These are phyloP conservation scores for Zangia roseola DNA, from an alignment of 768 basidiomycete species.

Conservation along the genomic window DNA sequence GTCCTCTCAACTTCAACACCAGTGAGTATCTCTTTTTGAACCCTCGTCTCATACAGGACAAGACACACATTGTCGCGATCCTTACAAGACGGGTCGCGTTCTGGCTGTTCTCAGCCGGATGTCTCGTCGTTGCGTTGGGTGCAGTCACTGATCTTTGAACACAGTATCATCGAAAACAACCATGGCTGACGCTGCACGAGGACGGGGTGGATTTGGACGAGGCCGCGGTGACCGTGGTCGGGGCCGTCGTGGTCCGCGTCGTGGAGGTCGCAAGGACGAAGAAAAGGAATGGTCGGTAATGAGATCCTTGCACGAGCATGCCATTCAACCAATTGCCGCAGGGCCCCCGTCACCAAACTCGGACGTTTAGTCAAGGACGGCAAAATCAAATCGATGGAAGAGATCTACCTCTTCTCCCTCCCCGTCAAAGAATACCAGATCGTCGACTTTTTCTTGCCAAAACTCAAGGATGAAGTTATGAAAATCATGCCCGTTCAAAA, in stretches of 20 bases:
- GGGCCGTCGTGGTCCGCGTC: slow-evolving; percentile 78
- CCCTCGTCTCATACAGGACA: neutral
- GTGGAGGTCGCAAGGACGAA: slow-evolving; percentile 98
- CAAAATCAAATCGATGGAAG: slow-evolving; percentile 99
- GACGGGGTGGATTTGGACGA: slow-evolving; percentile 89
- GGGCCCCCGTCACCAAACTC: slow-evolving; percentile 98
- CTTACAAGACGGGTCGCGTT: neutral
- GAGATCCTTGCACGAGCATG: neutral
- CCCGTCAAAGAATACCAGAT: slow-evolving; percentile 99
- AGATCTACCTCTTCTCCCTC: slow-evolving; percentile 99
- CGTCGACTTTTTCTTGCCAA: slow-evolving; percentile 98
- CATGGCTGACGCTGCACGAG: slow-evolving; percentile 92
- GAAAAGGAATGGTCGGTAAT: slow-evolving; percentile 94
- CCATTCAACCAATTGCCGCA: slow-evolving; percentile 31
- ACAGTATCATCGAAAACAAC: slow-evolving; percentile 26
- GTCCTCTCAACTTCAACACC: slow-evolving; percentile 31
- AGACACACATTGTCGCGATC: neutral
- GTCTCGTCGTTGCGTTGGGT: slow-evolving; percentile 39
- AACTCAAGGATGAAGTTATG: slow-evolving; percentile 99
- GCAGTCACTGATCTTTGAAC: slow-evolving; percentile 32
- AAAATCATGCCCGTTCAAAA: slow-evolving; percentile 99
- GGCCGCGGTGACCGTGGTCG: slow-evolving; percentile 71
- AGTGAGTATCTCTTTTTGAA: slow-evolving; percentile 33
- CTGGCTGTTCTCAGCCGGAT: slow-evolving; percentile 45
- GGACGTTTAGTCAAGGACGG: slow-evolving; percentile 99